These are phyloP conservation scores for Alternaria sp. DNA, from an alignment of 2,329 filamentous ascomycete species.

Conservation along the genomic window DNA sequence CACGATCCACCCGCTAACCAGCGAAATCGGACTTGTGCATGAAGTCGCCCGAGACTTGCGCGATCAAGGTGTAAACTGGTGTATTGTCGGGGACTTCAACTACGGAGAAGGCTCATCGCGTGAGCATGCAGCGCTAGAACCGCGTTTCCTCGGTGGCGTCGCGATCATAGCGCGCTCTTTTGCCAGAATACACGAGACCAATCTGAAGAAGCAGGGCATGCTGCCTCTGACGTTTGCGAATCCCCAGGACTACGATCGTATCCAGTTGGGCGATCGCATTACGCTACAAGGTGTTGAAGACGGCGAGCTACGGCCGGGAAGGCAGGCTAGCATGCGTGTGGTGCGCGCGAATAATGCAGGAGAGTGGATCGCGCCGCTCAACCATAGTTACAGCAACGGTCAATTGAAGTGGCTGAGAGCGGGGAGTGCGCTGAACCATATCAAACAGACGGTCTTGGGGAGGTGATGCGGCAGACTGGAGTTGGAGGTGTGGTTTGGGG, in stretches of 20 bases:
- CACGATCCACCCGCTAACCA: slow-evolving; percentile 26
- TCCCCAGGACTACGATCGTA: slow-evolving; percentile 23
- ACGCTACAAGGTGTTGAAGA: slow-evolving; percentile 24
- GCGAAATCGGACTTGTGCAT: slow-evolving; percentile 27
- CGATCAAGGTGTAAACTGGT: slow-evolving; percentile 30
- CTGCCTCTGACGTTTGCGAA: slow-evolving; percentile 32
- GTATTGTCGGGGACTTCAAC: slow-evolving; percentile 46
- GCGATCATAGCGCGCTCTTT: slow-evolving; percentile 34
- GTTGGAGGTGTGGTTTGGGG: neutral
- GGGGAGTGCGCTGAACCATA: slow-evolving; percentile 47
- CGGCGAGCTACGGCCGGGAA: slow-evolving; percentile 30
- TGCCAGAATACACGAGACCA: slow-evolving; percentile 39
- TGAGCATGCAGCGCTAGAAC: slow-evolving; percentile 38
- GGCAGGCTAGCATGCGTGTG: slow-evolving; percentile 40
- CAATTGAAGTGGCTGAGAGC: slow-evolving; percentile 44
- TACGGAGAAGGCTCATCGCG: slow-evolving; percentile 35
- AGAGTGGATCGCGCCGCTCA: slow-evolving; percentile 38
- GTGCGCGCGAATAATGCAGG: slow-evolving; percentile 23
- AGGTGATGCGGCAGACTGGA: neutral
- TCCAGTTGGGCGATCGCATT: slow-evolving; percentile 24
- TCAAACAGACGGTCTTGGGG: slow-evolving; percentile 11
- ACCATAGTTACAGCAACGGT: slow-evolving; percentile 42
- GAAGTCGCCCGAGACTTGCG: slow-evolving; percentile 35
- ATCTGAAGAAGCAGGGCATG: slow-evolving; percentile 42
- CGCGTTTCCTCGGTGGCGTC: slow-evolving; percentile 29